Percentiles rank a stretch among this genome's conserved stretches.
These are phyloP conservation scores for Stenocarpella maydis DNA, from an alignment of 2,329 filamentous ascomycete species.

Conservation along the genomic window DNA sequence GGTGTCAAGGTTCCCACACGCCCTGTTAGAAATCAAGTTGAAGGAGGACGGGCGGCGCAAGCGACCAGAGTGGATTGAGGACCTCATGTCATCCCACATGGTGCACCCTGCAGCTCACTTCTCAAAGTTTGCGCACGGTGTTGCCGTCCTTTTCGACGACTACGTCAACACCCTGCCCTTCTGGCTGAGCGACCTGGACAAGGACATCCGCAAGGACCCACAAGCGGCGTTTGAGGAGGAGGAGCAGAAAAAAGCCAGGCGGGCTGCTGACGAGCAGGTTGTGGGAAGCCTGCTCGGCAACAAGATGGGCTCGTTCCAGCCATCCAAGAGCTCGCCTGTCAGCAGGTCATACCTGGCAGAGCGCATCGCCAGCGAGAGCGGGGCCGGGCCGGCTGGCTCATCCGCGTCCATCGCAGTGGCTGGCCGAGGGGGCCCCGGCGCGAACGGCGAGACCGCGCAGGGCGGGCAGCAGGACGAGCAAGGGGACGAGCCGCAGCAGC, in stretches of 20 bases:
- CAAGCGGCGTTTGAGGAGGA: constrained; percentile 91
- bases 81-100: constrained; percentile 91
- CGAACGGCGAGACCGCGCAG: constrained; percentile 22
- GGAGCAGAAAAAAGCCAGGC: constrained; percentile 81
- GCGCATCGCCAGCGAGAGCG: constrained; percentile 48
- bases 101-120: constrained; percentile 90
- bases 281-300: constrained; percentile 86
- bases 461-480: constrained; percentile 30
- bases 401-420: constrained; percentile 30
- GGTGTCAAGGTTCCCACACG: constrained; percentile 88
- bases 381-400: constrained; percentile 34
- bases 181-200: constrained; percentile 92
- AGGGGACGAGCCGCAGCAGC: constrained; percentile 37
- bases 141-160: constrained; percentile 91
- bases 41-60: constrained; percentile 71
- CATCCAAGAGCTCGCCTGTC: constrained; percentile 71
- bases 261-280: constrained; percentile 85
- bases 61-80: constrained; percentile 85
- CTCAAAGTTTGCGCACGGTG: constrained; percentile 96
- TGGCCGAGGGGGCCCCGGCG: constrained; percentile 2
- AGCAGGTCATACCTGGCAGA: constrained; percentile 71
- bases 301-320: constrained; percentile 63
- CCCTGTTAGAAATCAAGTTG: constrained; percentile 91
- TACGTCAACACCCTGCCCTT: constrained; percentile 96
- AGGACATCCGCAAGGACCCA: constrained; percentile 92